A percentile compares a stretch with the other conserved stretches of the same genome.
Conservation (phyloP, 2,329 filamentous ascomycete species). For the Trichoderma simmonsii region DNA sequence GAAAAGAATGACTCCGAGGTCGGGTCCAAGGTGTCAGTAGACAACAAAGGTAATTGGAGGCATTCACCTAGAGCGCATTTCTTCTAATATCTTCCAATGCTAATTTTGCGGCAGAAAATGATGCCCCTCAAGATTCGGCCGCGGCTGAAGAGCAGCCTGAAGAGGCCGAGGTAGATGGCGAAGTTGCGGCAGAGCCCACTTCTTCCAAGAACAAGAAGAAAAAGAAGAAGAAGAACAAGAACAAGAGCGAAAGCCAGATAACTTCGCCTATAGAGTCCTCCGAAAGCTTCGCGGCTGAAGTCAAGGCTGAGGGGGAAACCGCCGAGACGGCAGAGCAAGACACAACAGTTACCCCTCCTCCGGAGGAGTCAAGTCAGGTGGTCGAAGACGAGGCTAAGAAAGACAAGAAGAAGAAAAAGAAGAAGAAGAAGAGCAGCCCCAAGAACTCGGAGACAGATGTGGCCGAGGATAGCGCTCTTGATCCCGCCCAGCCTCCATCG, state of each 20-base stretch:
- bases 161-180: conserved; percentile 14
- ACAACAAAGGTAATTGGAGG: conserved; percentile 12
- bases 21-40: conserved; percentile 14
- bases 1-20: conserved; percentile 33
- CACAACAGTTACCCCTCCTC: conserved; percentile 11
- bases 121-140: conserved; percentile 4
- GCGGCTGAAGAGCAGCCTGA: conserved; percentile 16
- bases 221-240: conserved; percentile 24
- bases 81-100: not conserved
- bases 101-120: not conserved
- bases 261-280: conserved; percentile 9
- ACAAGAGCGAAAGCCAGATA: conserved; percentile 22
- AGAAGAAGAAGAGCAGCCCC: conserved; percentile 20
- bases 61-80: not conserved
- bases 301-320: conserved; percentile 9
- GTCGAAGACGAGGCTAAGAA: conserved; percentile 18
- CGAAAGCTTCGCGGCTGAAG: conserved; percentile 6
- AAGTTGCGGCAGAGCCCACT: conserved; percentile 7
- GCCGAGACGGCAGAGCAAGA: conserved; percentile 15
- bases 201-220: conserved; percentile 22
- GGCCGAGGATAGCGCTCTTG: conserved; percentile 13
- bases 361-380: conserved; percentile 8
- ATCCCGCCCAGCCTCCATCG: conserved; percentile 17
- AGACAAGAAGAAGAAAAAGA: conserved; percentile 20
- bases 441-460: conserved; percentile 14